Percentiles rank a stretch among this genome's conserved stretches.
Evolutionary conservation across 139 green algal genomes (phyloP).

Genomic region (Nannochloris sp.): DNA sequence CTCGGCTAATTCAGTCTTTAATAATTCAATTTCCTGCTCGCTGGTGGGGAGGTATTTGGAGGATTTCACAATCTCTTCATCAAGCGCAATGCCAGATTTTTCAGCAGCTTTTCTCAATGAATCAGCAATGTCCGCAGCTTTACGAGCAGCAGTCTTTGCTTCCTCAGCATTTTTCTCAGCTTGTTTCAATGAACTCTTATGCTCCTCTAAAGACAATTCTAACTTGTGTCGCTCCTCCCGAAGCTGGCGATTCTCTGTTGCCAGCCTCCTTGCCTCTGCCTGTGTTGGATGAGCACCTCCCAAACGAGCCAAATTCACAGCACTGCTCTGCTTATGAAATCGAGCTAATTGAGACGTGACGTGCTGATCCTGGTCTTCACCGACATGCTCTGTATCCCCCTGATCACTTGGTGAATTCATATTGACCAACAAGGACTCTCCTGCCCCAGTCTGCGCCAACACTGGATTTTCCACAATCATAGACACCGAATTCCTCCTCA

Average conservation of each 20-base stretch:
- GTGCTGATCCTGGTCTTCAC: not conserved
- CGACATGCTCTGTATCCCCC: slow-evolving; percentile 7
- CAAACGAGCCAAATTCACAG: slow-evolving; percentile 28
- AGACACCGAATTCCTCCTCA: slow-evolving; percentile 30
- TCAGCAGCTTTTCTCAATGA: slow-evolving; percentile 8
- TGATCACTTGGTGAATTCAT: slow-evolving; percentile 29
- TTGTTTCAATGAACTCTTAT: slow-evolving; percentile 11
- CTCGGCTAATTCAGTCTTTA: slow-evolving; percentile 20
- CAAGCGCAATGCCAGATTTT: not conserved
- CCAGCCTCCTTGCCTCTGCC: slow-evolving; percentile 24
- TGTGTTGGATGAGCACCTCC: not conserved
- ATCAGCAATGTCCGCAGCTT: slow-evolving; percentile 9
- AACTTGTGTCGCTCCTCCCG: slow-evolving; percentile 22
- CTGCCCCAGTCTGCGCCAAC: slow-evolving; percentile 27
- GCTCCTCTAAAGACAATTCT: slow-evolving; percentile 31
- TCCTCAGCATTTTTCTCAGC: slow-evolving; percentile 7
- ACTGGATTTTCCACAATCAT: slow-evolving; percentile 45
- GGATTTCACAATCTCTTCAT: not conserved
- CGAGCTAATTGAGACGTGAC: not conserved
- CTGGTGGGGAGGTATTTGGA: slow-evolving; percentile 1
- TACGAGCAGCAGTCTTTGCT: slow-evolving; percentile 8
- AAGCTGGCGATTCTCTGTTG: slow-evolving; percentile 23
- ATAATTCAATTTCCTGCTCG: slow-evolving; percentile 23
- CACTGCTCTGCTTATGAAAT: slow-evolving; percentile 21
- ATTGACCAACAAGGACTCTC: slow-evolving; percentile 12